Conservation (phyloP, 1,139 yeast species). For the Debaryomyces subglobosus region DNA sequence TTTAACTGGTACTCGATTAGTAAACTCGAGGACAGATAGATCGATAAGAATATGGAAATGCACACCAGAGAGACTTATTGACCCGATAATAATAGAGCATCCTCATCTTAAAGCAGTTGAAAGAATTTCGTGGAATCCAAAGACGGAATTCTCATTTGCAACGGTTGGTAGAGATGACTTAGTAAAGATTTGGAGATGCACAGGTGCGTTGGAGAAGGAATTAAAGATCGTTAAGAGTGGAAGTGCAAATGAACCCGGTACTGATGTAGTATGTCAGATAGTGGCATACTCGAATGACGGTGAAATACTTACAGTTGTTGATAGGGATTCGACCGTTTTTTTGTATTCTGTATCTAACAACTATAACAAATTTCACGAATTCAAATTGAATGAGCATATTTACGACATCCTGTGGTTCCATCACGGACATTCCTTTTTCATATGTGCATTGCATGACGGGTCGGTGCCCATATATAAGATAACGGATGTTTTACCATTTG, state of each 20-base stretch:
- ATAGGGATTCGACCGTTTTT: slow-evolving; percentile 36
- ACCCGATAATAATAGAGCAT: slow-evolving; percentile 42
- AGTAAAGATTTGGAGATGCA: slow-evolving; percentile 61
- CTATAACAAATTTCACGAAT: slow-evolving; percentile 30
- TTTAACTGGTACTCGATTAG: slow-evolving; percentile 46
- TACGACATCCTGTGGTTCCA: slow-evolving; percentile 46
- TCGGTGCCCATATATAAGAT: slow-evolving; percentile 31
- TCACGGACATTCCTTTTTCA: slow-evolving; percentile 30
- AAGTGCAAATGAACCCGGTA: slow-evolving; percentile 10
- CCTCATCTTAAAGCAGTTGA: slow-evolving; percentile 54
- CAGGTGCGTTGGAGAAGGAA: slow-evolving; percentile 40
- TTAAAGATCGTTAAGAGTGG: slow-evolving; percentile 28
- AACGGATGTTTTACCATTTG: not conserved
- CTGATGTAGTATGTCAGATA: slow-evolving; percentile 26
- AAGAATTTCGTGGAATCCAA: slow-evolving; percentile 64
- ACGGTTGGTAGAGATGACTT: slow-evolving; percentile 60
- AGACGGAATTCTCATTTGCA: slow-evolving; percentile 53
- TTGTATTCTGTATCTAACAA: slow-evolving; percentile 29
- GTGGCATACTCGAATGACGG: slow-evolving; percentile 60
- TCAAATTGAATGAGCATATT: slow-evolving; percentile 29
- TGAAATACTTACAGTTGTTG: slow-evolving; percentile 49
- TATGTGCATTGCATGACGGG: slow-evolving; percentile 46
- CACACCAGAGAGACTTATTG: slow-evolving; percentile 29
- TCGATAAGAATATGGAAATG: slow-evolving; percentile 49
- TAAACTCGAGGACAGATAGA: slow-evolving; percentile 49